Evolutionary conservation across 306 rosid genomes (phyloP).

Genomic region (Purshia tridentata): DNA sequence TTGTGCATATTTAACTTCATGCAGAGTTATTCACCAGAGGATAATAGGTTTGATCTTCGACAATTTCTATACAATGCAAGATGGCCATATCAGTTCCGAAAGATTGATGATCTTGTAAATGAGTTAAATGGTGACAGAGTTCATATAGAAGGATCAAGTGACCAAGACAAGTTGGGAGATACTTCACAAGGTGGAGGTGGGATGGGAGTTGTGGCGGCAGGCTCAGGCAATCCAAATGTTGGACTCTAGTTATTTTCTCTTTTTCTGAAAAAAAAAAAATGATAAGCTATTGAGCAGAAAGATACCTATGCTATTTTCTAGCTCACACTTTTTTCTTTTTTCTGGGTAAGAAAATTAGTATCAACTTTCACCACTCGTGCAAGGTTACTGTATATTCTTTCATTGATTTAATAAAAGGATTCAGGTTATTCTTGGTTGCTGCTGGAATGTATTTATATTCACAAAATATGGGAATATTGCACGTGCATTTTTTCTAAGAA

Average conservation of each 20-base stretch:
- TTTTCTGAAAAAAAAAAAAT: background rate
- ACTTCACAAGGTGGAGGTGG: constrained; percentile 60
- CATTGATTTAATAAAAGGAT: background rate
- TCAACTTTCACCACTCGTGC: background rate
- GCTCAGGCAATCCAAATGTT: constrained; percentile 88
- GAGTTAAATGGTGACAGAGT: constrained; percentile 55
- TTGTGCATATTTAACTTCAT: background rate
- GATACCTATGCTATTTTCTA: background rate
- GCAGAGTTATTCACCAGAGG: constrained; percentile 98
- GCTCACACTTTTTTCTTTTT: too few species aligned
- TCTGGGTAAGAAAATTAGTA: background rate
- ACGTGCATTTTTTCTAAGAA: too few species aligned
- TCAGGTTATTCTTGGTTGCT: background rate
- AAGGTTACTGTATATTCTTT: background rate
- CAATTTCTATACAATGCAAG: constrained; percentile 82
- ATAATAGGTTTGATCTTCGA: constrained; percentile 86
- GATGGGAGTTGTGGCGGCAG: constrained; percentile 92
- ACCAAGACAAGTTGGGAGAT: constrained; percentile 38
- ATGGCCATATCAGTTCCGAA: constrained; percentile 89
- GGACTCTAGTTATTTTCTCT: constrained; percentile 39
- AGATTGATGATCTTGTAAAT: constrained; percentile 75
- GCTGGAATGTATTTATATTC: too few species aligned
- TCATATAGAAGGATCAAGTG: constrained; percentile 35
- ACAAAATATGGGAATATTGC: too few species aligned
- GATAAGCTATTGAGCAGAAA: background rate